Base-by-base conservation (phyloP, 2,329 filamentous ascomycete species). In the Exophiala lecanii-corni region DNA sequence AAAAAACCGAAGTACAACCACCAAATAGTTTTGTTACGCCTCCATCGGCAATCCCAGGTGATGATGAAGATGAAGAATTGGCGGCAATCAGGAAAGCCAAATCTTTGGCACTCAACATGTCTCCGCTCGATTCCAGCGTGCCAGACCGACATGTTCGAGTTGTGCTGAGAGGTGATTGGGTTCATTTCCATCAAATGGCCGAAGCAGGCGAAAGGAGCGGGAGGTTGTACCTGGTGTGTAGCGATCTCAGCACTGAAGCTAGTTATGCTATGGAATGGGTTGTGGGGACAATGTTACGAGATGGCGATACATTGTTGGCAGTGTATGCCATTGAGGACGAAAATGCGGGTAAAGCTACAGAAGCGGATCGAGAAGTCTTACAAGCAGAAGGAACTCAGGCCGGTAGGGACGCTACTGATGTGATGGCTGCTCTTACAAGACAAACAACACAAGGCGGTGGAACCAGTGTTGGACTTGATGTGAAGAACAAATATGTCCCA, bases 191-290 rank as follows among this genome's bases (percentile, higher is more conserved):
- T 32, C 76, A 83, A 53, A 81, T 89, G 57, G 86, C 86, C 0
- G 82, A 89, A 43, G 84, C 87, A 9, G 86, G 88, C 39, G 75
- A 86, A 37, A 80, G 86, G 37, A 79, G 86, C 40, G 78, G 91
- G 48, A 79, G 92, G 40, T 94, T 92, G 57, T 98, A 97, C 61
- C 71, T 98, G 12, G 89, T 96, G n/a, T 91, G 92, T 2, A 96
- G 88, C 0, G 92, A 98, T 64, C 70, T 97, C 3, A 96, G 89
- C 55, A 86, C 92, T 26, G 92, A 98, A 67, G 89, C 91, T 3
- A 86, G 87, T 5, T 94, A 97, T 62, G 92, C 92, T 1, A 73
- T 98, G 21, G 92, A 98, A 63, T 98, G 92, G 92, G 92, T 91
- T 0, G 89, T 98, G 43, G 92, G 92, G 5, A 97, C 91, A 0